Base-by-base conservation (phyloP, 2,329 filamentous ascomycete genomes). In the Penicillium concentricum region DNA sequence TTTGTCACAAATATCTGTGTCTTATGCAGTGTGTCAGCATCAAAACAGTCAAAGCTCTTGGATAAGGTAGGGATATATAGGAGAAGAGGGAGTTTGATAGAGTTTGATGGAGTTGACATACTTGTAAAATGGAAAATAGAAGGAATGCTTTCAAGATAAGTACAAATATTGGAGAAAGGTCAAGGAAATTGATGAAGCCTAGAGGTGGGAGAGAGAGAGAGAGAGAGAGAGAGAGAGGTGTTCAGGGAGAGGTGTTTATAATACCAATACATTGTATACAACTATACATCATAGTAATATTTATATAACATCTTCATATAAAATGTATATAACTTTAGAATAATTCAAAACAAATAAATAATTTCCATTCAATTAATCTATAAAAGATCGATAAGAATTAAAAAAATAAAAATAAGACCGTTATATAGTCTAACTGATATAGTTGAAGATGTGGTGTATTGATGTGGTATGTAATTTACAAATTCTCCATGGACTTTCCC, bases 61-160 rank as follows among this genome's bases (percentile, higher is more conserved):
- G 22, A 39, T 35, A 34, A 20, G 15, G 48, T 32, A 3, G 41
- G 32, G 8, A 34, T 35, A 30, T 41, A 52, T 49, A 54, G 43
- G 51, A 39, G 30, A 44, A 34, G 16, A 42, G 34, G 13, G 26
- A 45, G 45, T 57, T 57, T 60, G 56, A 60, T 44, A 44, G 56
- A 51, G 49, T 47, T 47, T 28, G 41, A 24, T 1, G 24, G 24
- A 6, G 24, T 15, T 32, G 30, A 32, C 30, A 5, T 15, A 32
- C 30, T 32, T 34, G 35, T 49, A 49, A 59, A 60, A n/a, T n/a
- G n/a, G n/a, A n/a, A 20, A 20, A 24, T 13, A 34, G 18, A 22
- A 37, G 20, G 13, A 32, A 16, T 20, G 28, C 7, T 26, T 45
- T 20, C 43, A 30, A 37, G 34, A 32, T 39, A 24, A 47, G 26